phyloP scores from a whole-genome alignment of 257 asterid species.

The Solanum paucissectum region DNA sequence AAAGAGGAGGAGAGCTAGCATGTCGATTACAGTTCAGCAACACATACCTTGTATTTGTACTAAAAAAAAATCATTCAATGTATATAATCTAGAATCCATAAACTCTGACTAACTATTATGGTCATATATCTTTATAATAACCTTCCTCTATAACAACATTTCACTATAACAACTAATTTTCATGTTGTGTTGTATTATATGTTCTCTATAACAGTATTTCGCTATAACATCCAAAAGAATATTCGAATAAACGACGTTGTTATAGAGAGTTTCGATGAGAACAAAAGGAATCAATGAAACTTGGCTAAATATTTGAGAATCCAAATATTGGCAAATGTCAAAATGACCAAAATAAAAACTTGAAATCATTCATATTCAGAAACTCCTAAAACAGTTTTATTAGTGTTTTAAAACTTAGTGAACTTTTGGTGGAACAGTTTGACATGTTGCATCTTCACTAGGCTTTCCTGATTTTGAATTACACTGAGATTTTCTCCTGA shows the following conservation, averaged over 20 bases:
- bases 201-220: neutral
- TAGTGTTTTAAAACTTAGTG: neutral
- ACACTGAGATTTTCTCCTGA: conserved; percentile 42
- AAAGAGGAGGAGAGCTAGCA: no score
- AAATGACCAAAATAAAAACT: neutral
- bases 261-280: neutral
- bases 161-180: neutral
- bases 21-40: neutral
- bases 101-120: no score
- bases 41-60: neutral
- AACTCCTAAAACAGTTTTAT: neutral
- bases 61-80: neutral
- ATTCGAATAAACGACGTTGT: neutral
- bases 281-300: neutral
- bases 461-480: conserved; percentile 11
- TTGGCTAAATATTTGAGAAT: neutral
- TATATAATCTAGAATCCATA: neutral
- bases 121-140: no score
- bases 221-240: neutral
- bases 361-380: neutral
- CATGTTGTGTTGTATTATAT: neutral
- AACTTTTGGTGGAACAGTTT: neutral
- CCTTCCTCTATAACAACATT: neutral
- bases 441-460: conserved; percentile 3
- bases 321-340: neutral